phyloP scores from a whole-genome alignment of 441 rosid genomes.

The Dalechampia spathulata region DNA sequence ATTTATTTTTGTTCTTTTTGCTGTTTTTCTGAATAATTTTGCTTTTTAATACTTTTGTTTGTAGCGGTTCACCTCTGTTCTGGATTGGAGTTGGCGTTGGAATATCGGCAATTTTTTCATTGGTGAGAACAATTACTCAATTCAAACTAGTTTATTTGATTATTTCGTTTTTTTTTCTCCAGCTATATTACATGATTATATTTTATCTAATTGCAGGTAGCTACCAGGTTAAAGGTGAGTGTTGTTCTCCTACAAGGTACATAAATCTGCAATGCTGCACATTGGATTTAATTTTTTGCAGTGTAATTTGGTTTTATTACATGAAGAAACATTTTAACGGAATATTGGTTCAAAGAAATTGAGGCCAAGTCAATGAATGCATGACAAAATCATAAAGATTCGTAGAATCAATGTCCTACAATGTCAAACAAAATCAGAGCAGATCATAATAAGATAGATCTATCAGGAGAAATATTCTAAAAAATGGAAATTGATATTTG shows the following conservation, averaged over 20 bases:
- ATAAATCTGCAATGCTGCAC: neutral
- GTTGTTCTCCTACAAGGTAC: slow-evolving; percentile 23
- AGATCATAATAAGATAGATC: no score
- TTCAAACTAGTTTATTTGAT: neutral
- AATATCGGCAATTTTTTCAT: slow-evolving; percentile 70
- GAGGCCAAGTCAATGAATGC: no score
- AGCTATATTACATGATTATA: slow-evolving; percentile 10
- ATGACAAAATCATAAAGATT: no score
- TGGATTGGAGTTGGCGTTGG: slow-evolving; percentile 97
- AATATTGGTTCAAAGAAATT: no score
- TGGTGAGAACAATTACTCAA: slow-evolving; percentile 39
- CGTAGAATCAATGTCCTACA: no score
- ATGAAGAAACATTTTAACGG: no score
- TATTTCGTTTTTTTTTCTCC: neutral
- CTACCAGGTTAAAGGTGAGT: slow-evolving; percentile 67
- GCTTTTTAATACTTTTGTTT: neutral
- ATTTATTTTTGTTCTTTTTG: no score
- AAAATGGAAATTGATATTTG: no score
- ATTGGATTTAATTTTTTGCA: no score
- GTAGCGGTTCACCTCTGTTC: slow-evolving; percentile 90
- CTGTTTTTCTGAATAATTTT: neutral
- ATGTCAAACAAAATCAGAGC: no score
- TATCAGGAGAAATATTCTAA: no score
- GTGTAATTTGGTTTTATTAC: no score
- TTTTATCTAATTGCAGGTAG: slow-evolving; percentile 46